Evolutionary conservation across 768 basidiomycete species (phyloP).

Genomic region (Rossbeevera mucosa): DNA sequence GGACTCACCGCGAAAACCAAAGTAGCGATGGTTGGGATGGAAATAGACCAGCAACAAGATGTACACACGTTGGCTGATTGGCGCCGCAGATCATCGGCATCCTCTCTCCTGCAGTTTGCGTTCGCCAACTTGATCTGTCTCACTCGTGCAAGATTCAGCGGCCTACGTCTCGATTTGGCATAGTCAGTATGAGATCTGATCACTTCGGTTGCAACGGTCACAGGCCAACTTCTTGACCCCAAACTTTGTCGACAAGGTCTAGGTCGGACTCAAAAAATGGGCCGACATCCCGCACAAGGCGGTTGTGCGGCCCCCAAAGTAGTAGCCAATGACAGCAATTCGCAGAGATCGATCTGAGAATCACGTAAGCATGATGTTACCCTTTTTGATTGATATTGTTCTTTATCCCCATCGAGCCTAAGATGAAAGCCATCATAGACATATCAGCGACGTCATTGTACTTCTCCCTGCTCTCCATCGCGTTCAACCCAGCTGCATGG

Average conservation of each 20-base stretch:
- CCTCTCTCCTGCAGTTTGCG: neutral
- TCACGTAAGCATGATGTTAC: neutral
- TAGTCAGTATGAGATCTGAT: neutral
- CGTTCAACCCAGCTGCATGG: constrained; percentile 95
- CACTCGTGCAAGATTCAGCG: neutral
- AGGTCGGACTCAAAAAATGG: neutral
- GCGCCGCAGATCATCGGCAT: neutral
- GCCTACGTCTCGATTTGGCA: neutral
- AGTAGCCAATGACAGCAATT: neutral
- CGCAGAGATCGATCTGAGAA: constrained; percentile 10
- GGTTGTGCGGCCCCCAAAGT: neutral
- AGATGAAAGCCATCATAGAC: constrained; percentile 45
- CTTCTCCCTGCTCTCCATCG: constrained; percentile 61
- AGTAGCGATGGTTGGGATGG: neutral
- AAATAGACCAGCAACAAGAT: neutral
- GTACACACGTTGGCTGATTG: neutral
- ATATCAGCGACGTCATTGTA: constrained; percentile 59
- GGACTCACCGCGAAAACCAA: neutral
- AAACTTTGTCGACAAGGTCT: neutral
- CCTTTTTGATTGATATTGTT: neutral
- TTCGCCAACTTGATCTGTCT: neutral
- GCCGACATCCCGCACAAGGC: neutral
- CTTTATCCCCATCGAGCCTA: neutral
- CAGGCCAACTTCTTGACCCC: neutral
- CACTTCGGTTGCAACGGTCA: neutral